These are phyloP conservation scores for Wickerhamomyces sydowiorum DNA, from an alignment of 805 yeast genomes.

Conservation along the genomic window DNA sequence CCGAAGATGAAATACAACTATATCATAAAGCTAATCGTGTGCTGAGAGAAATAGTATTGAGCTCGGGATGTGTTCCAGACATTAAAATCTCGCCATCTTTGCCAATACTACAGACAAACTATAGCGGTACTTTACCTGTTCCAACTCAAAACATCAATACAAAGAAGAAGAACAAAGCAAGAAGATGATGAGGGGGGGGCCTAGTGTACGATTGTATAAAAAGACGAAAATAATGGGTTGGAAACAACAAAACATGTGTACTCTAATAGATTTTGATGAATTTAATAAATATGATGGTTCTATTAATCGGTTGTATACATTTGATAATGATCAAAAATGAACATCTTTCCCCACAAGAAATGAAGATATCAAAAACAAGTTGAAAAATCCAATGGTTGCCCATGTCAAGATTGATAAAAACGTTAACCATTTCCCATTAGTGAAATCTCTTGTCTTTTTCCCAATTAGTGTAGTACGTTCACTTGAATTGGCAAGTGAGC, in stretches of 20 bases:
- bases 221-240: too few species aligned
- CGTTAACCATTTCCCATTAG: conserved; percentile 55
- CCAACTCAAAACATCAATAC: conserved; percentile 24
- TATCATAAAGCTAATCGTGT: conserved; percentile 40
- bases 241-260: background rate
- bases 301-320: too few species aligned
- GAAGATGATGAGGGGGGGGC: conserved; percentile 10
- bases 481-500: conserved; percentile 4
- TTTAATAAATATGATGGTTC: background rate
- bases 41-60: conserved; percentile 37
- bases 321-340: too few species aligned
- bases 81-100: conserved; percentile 33
- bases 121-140: conserved; percentile 76
- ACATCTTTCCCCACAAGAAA: conserved; percentile 46
- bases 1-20: conserved; percentile 33
- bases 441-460: conserved; percentile 50
- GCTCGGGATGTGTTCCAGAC: conserved; percentile 28
- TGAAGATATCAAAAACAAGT: conserved; percentile 58
- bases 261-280: background rate
- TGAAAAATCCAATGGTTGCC: conserved; percentile 65
- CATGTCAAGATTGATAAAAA: conserved; percentile 55
- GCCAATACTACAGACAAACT: conserved; percentile 70
- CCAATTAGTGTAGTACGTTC: conserved; percentile 5
- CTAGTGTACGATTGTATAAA: background rate
- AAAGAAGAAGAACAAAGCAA: conserved; percentile 18